These are phyloP conservation scores for Kwoniella mangroviensis DNA, from an alignment of 768 basidiomycete species.

Conservation along the genomic window DNA sequence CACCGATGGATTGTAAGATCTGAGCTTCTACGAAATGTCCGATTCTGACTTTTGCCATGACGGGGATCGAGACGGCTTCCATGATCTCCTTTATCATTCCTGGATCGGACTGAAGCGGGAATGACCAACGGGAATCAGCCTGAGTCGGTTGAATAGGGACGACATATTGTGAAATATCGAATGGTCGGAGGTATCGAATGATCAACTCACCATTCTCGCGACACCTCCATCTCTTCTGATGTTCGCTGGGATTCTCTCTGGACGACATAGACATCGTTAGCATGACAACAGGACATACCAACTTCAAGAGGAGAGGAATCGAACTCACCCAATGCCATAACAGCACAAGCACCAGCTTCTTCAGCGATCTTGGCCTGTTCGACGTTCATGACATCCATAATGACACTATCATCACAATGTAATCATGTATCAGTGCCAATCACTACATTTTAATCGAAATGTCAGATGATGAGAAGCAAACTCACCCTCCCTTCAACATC, in stretches of 20 bases:
- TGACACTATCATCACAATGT: constrained; percentile 38
- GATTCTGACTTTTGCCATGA: constrained; percentile 88
- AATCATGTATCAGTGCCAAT: neutral
- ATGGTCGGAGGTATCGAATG: neutral
- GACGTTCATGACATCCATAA: constrained; percentile 76
- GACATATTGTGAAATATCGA: neutral
- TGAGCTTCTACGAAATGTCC: constrained; percentile 98
- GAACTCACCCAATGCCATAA: constrained; percentile 68
- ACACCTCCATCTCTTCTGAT: constrained; percentile 92
- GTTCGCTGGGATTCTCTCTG: constrained; percentile 89
- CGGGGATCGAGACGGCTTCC: constrained; percentile 91
- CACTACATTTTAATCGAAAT: no score
- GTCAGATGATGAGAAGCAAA: neutral
- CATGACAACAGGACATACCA: constrained; percentile 6
- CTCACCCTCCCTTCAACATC: constrained; percentile 75
- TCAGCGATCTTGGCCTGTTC: constrained; percentile 87
- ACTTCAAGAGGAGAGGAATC: neutral
- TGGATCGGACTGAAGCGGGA: constrained; percentile 72
- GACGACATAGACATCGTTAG: no score
- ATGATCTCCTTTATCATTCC: constrained; percentile 96
- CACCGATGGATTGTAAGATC: constrained; percentile 91
- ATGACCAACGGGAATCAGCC: neutral
- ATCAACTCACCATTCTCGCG: constrained; percentile 79
- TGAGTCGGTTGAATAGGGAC: neutral
- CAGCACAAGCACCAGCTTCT: constrained; percentile 95